These are phyloP conservation scores for Boletus rubroflammeus DNA, from an alignment of 768 basidiomycete genomes.

Conservation along the genomic window DNA sequence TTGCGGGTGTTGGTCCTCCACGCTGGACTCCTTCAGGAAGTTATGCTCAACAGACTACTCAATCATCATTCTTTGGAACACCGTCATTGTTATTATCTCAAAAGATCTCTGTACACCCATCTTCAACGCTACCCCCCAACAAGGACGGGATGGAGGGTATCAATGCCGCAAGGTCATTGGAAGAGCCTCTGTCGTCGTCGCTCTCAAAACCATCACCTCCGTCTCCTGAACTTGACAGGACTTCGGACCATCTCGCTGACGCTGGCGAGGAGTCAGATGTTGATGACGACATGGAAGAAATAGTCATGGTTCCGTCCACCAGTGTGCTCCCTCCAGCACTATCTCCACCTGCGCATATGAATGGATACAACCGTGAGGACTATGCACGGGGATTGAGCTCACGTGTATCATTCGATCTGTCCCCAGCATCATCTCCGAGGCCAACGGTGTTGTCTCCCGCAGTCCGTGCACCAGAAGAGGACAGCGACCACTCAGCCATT, in stretches of 20 bases:
- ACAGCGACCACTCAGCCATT: slow-evolving; percentile 24
- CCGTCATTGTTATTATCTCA: slow-evolving; percentile 32
- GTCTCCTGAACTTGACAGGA: background rate
- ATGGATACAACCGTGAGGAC: slow-evolving; percentile 13
- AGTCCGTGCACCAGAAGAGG: slow-evolving; percentile 9
- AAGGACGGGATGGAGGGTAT: background rate
- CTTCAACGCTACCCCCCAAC: background rate
- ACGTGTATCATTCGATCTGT: slow-evolving; percentile 4
- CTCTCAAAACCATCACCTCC: background rate
- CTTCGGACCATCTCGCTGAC: background rate
- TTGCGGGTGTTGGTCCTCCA: slow-evolving; percentile 54
- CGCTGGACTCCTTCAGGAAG: slow-evolving; percentile 13
- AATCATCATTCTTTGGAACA: slow-evolving; percentile 35
- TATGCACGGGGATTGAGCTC: background rate
- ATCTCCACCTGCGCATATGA: slow-evolving; percentile 15
- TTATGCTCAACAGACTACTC: slow-evolving; percentile 11
- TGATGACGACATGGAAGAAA: slow-evolving; percentile 41
- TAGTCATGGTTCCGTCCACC: slow-evolving; percentile 9
- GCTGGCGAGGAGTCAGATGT: slow-evolving; percentile 14
- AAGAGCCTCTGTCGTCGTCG: slow-evolving; percentile 6
- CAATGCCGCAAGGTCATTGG: background rate
- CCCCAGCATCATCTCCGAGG: slow-evolving; percentile 10
- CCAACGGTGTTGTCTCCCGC: slow-evolving; percentile 1
- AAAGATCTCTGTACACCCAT: background rate
- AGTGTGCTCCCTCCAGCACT: background rate